These are phyloP conservation scores for Neurospora sp. DNA, from an alignment of 495 filamentous ascomycete species.

Conservation along the genomic window DNA sequence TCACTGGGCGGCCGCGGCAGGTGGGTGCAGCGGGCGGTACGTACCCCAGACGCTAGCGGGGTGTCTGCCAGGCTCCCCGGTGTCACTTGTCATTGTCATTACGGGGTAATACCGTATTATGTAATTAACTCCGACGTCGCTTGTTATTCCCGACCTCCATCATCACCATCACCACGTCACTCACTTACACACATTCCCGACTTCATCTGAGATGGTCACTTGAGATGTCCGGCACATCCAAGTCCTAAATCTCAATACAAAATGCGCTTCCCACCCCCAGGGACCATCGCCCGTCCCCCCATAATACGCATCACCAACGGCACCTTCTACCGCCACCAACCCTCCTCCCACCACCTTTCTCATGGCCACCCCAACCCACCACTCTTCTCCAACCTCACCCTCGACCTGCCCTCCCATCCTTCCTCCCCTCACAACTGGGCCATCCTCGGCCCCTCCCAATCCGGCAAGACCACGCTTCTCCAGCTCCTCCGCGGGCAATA, in stretches of 20 bases:
- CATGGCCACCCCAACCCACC: constrained; percentile 42
- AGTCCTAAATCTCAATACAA: neutral
- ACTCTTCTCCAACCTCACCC: constrained; percentile 57
- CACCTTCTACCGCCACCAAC: constrained; percentile 76
- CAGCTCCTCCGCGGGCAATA: constrained; percentile 64
- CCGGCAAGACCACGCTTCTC: constrained; percentile 67
- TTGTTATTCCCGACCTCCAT: neutral
- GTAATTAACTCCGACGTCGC: constrained; percentile 2
- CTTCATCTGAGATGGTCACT: constrained; percentile 8
- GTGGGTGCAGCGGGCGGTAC: neutral
- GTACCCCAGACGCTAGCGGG: neutral
- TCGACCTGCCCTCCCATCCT: constrained; percentile 47
- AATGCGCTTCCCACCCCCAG: constrained; percentile 21
- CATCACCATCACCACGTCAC: neutral
- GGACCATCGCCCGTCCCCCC: constrained; percentile 30
- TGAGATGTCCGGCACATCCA: constrained; percentile 1
- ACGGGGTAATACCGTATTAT: neutral
- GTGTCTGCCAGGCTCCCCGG: neutral
- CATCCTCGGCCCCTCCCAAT: constrained; percentile 60
- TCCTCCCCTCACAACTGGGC: constrained; percentile 52
- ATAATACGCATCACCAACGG: constrained; percentile 64
- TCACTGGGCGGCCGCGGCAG: neutral
- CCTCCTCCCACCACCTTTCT: constrained; percentile 27
- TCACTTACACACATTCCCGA: neutral
- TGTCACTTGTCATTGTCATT: neutral